phyloP scores from a whole-genome alignment of 2,329 filamentous ascomycete species.

The Chalaropsis ovoidea region DNA sequence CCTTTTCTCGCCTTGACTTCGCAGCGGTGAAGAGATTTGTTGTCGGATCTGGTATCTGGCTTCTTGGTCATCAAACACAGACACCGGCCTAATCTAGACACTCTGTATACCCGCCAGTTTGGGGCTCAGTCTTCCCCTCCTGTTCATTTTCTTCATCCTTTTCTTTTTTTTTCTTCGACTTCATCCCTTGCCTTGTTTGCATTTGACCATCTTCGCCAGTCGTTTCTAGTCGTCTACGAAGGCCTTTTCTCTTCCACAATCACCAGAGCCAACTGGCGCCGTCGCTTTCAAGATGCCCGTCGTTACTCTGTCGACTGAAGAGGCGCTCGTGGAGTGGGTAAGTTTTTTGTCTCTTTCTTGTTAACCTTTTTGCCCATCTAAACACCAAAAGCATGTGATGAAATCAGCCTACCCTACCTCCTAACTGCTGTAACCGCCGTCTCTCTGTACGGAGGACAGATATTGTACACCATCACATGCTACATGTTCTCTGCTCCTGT shows the following conservation, averaged over 20 bases:
- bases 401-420: not conserved
- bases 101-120: conserved; percentile 6
- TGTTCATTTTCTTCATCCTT: conserved; percentile 9
- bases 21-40: conserved; percentile 13
- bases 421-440: not conserved
- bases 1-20: not conserved
- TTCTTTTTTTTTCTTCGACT: conserved; percentile 14
- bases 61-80: not conserved
- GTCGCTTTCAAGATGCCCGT: conserved; percentile 16
- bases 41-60: conserved; percentile 21
- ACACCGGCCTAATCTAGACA: not conserved
- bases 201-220: not conserved
- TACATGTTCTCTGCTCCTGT: not conserved
- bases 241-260: conserved; percentile 19
- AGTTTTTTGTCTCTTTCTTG: conserved; percentile 7
- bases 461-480: not conserved
- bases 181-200: conserved; percentile 14
- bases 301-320: conserved; percentile 20
- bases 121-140: not conserved
- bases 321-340: conserved; percentile 25
- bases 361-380: not conserved
- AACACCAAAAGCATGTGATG: conserved; percentile 8
- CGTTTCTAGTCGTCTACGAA: conserved; percentile 6
- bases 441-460: not conserved
- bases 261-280: conserved; percentile 13